These are phyloP conservation scores for Tetracladium maxilliforme DNA, from an alignment of 2,329 filamentous ascomycete species.

Conservation along the genomic window DNA sequence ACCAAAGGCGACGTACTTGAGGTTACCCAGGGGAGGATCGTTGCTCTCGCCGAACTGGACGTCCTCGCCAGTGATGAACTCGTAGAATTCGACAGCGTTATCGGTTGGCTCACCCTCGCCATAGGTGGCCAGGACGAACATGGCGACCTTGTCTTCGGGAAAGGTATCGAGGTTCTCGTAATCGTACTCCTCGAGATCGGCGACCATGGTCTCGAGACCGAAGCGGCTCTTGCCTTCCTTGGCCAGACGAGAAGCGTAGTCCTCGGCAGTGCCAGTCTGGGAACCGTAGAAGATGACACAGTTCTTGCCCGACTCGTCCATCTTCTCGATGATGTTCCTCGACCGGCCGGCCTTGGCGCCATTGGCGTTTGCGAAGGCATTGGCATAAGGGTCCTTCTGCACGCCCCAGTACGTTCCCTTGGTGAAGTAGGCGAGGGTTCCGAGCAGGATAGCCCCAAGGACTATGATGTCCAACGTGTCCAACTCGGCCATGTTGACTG, in stretches of 20 bases:
- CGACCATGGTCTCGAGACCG: conserved; percentile 94
- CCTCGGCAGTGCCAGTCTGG: conserved; percentile 94
- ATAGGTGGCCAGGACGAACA: conserved; percentile 95
- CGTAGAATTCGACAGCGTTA: conserved; percentile 97
- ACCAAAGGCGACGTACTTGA: conserved; percentile 91
- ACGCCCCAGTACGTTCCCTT: conserved; percentile 92
- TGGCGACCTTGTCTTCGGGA: conserved; percentile 77
- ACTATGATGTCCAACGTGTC: conserved; percentile 92
- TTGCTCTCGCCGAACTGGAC: conserved; percentile 61
- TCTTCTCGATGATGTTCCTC: conserved; percentile 85
- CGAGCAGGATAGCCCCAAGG: conserved; percentile 70
- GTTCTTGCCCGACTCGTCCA: conserved; percentile 92
- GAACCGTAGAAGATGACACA: conserved; percentile 98
- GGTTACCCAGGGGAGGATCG: conserved; percentile 61
- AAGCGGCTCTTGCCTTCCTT: conserved; percentile 97
- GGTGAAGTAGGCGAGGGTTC: conserved; percentile 90
- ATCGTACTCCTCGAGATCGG: conserved; percentile 95
- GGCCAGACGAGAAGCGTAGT: conserved; percentile 88
- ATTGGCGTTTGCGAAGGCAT: conserved; percentile 53
- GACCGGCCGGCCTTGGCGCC: conserved; percentile 69
- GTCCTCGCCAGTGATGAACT: conserved; percentile 79
- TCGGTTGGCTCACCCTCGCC: conserved; percentile 97
- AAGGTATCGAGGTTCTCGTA: conserved; percentile 85
- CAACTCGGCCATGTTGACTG: conserved; percentile 72
- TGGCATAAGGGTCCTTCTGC: conserved; percentile 76